Base-by-base conservation (phyloP, 176 grass and related monocot species). In the Ananas comosus region DNA sequence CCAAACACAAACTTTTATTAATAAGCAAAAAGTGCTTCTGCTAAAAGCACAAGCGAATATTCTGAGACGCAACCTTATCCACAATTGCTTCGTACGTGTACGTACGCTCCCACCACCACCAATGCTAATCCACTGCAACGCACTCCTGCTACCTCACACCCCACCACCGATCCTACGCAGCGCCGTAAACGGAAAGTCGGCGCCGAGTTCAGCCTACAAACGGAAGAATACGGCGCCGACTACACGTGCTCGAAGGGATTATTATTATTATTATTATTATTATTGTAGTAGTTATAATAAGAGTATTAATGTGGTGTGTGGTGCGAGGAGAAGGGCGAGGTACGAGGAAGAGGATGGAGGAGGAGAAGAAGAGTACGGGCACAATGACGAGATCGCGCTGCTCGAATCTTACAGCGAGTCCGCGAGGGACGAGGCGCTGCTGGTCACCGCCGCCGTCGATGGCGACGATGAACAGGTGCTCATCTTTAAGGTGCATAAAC, bases 371-470 rank as follows among this genome's bases (percentile, higher is more conserved):
- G 82, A 82, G 63, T 84, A 89, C 53, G 94, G 87, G 12, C 80
- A 88, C 81, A 88, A 99, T 53, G 61, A 63, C 72, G 94, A 99
- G 72, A 79, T 93, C 53, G 82, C 80, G 51, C 75, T 74, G 89
- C 53, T 97, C 64, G 94, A 97, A 76, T 17, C 71, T 48, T 90
- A 88, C 74, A 92, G 84, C 50, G 82, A 85, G 63, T 82, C 53
- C 0, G 69, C 76, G n/a, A 84, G 80, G 68, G 70, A 78, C 74
- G 67, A 88, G 71, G 94, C 89, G 0, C 66, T 93, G 12, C 50
- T 99, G 9, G 82, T 99, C 54, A 85, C 78, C 9, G 94, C 87
- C 48, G 83, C 21, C 0, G 84, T 93, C 11, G 94, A 93, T 17
- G 82, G 72, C 28, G 69, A 90, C 19, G 78, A 83, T 42, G 77